phyloP scores from a whole-genome alignment of 176 grass and related monocot species.

The bread wheat (Triticum aestivum) region IWGSC_CS_RefSeq_v2.1 NC_057797.1:194181554-194182053 shows the following conservation, averaged over 20 bases:
- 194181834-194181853: constrained; percentile 69
- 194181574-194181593: not conserved
- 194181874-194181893: constrained; percentile 29
- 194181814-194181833: constrained; percentile 34
- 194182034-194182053: constrained; percentile 27
- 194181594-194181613: constrained; percentile 26
- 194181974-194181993: constrained; percentile 36
- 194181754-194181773: constrained; percentile 53
- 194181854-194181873: constrained; percentile 46
- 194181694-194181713: constrained; percentile 20
- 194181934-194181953: constrained; percentile 28
- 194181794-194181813: constrained; percentile 74
- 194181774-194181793: constrained; percentile 65
- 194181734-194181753: constrained; percentile 80
- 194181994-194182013: constrained; percentile 38
- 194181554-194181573: constrained; percentile 8
- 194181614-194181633: not conserved
- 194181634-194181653: not conserved
- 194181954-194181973: not conserved
- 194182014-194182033: not conserved
- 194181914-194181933: constrained; percentile 20
- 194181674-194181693: constrained; percentile 61
- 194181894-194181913: not conserved
- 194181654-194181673: constrained; percentile 69
- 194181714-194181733: constrained; percentile 22